These are phyloP conservation scores for Boechera divaricarpa DNA, from an alignment of 345 rosid genomes.

Conservation along the genomic window DNA sequence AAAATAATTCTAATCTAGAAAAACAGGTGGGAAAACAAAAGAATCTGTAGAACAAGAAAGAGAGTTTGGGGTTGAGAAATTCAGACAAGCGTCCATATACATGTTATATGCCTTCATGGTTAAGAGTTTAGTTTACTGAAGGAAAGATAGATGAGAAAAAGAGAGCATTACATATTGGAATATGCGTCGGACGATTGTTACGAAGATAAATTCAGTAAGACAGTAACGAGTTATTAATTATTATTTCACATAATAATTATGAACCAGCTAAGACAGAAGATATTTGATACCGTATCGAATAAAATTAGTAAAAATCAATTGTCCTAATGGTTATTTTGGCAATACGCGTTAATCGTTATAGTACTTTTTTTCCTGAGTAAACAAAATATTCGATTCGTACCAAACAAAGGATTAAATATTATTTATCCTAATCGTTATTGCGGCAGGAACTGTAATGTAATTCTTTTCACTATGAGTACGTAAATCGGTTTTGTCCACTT, in stretches of 20 bases:
- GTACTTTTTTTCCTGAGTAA: neutral
- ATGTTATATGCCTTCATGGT: slow-evolving; percentile 6
- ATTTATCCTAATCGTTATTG: slow-evolving; percentile 7
- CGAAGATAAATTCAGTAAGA: slow-evolving; percentile 29
- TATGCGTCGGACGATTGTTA: slow-evolving; percentile 35
- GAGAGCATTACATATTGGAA: neutral
- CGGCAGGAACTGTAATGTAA: slow-evolving; percentile 15
- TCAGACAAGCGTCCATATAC: slow-evolving; percentile 18
- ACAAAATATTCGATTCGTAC: neutral
- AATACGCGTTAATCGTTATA: neutral
- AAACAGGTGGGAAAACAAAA: slow-evolving; percentile 25
- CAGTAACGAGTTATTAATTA: slow-evolving; percentile 21
- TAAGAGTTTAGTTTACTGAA: slow-evolving; percentile 16
- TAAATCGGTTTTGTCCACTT: slow-evolving; percentile 15
- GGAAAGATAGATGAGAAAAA: slow-evolving; percentile 4
- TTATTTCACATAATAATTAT: slow-evolving; percentile 19
- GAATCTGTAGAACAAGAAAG: slow-evolving; percentile 5
- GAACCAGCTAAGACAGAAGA: slow-evolving; percentile 10
- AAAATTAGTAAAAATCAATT: neutral
- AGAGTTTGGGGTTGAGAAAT: slow-evolving; percentile 27
- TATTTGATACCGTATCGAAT: slow-evolving; percentile 1
- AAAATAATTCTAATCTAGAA: neutral
- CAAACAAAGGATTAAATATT: neutral
- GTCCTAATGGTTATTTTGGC: slow-evolving; percentile 11
- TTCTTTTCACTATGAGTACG: neutral